A percentile compares a stretch with the other conserved stretches of the same genome.
Conservation (phyloP, 1,139 yeast species). For the Debaryomyces robertsiae region DNA sequence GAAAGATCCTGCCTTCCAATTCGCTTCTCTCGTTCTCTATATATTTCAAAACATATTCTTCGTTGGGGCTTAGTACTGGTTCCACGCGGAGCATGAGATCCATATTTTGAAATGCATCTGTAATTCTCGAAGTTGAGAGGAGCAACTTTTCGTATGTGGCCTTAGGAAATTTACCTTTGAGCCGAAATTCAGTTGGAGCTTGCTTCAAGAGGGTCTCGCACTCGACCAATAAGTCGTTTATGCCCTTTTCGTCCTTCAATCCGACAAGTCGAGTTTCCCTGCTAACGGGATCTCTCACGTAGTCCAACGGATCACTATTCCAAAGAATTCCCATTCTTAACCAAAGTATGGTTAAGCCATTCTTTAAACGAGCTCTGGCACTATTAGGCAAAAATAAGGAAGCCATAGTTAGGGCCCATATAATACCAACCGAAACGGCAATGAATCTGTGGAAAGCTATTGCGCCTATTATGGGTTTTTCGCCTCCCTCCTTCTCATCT, state of each 20-base stretch:
- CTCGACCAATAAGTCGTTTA: slow-evolving; percentile 61
- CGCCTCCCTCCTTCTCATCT: slow-evolving; percentile 72
- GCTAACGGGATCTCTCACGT: slow-evolving; percentile 20
- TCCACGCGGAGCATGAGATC: slow-evolving; percentile 67
- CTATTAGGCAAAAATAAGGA: slow-evolving; percentile 70
- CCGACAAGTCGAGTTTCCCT: slow-evolving; percentile 42
- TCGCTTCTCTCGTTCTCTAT: slow-evolving; percentile 65
- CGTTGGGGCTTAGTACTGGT: slow-evolving; percentile 54
- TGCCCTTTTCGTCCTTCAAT: slow-evolving; percentile 53
- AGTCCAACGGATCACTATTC: slow-evolving; percentile 58
- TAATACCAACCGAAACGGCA: slow-evolving; percentile 70
- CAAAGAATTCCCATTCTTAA: slow-evolving; percentile 79
- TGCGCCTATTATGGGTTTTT: slow-evolving; percentile 67
- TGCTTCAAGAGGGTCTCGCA: slow-evolving; percentile 63
- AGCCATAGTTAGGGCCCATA: slow-evolving; percentile 75
- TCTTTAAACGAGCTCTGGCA: slow-evolving; percentile 68
- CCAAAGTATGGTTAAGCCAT: slow-evolving; percentile 72
- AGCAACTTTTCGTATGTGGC: slow-evolving; percentile 54
- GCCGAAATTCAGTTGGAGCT: slow-evolving; percentile 74
- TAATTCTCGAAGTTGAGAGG: slow-evolving; percentile 59
- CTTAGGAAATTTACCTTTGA: slow-evolving; percentile 73
- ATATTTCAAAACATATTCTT: slow-evolving; percentile 55
- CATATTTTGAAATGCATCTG: slow-evolving; percentile 76
- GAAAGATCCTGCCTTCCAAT: slow-evolving; percentile 68
- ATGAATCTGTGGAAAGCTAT: slow-evolving; percentile 79